phyloP scores from a whole-genome alignment of 1,284 basidiomycete genomes.

The Tylopilus orsonianus region DNA sequence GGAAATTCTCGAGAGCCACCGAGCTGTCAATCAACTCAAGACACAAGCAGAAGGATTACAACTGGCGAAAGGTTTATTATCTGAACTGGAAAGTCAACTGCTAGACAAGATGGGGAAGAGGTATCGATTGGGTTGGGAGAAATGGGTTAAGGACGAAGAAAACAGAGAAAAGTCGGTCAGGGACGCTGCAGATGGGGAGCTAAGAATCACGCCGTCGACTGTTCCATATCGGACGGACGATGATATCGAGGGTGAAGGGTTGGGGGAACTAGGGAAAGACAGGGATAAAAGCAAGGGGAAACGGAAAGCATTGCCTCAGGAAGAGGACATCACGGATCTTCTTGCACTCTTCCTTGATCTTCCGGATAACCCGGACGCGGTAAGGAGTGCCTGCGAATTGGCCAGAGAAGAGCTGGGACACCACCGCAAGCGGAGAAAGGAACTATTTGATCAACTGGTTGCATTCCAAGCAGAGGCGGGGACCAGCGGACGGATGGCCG shows the following conservation, averaged over 20 bases:
- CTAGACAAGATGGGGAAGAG: constrained; percentile 75
- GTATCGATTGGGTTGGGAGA: constrained; percentile 86
- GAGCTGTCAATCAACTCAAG: constrained; percentile 71
- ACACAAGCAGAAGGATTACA: constrained; percentile 68
- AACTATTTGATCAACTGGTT: constrained; percentile 73
- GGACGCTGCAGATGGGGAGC: constrained; percentile 53
- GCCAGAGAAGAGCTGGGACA: constrained; percentile 66
- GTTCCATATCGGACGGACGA: constrained; percentile 46
- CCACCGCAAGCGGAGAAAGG: constrained; percentile 65
- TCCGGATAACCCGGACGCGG: constrained; percentile 55
- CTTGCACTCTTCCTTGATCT: constrained; percentile 54
- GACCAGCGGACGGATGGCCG: constrained; percentile 82
- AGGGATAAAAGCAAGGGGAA: constrained; percentile 46
- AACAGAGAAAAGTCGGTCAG: constrained; percentile 66
- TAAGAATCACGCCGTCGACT: constrained; percentile 45
- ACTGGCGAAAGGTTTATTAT: constrained; percentile 60
- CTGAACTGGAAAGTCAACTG: constrained; percentile 67
- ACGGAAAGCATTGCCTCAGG: constrained; percentile 44
- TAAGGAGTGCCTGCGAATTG: constrained; percentile 59
- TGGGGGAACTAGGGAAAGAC: constrained; percentile 24
- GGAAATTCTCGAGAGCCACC: constrained; percentile 88
- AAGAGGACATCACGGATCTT: constrained; percentile 67
- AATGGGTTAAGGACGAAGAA: constrained; percentile 88
- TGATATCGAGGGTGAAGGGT: constrained; percentile 36
- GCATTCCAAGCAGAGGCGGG: constrained; percentile 85